Evolutionary conservation across 2,329 filamentous ascomycete species (phyloP), one percentile per base, ranked within the genome.

Genomic region (Monosporascus sp.): DNA sequence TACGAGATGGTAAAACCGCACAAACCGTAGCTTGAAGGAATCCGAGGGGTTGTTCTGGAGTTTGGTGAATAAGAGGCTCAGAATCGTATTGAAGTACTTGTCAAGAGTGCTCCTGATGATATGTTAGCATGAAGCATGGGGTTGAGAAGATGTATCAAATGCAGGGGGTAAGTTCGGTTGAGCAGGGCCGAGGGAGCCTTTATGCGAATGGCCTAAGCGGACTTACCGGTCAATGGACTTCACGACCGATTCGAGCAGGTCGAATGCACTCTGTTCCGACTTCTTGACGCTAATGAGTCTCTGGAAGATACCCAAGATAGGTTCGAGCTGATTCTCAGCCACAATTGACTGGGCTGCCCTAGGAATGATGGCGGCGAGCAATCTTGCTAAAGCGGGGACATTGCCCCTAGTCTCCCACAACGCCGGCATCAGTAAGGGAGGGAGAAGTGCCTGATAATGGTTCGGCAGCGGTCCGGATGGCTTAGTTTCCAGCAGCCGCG

Each of bases 321-420:
- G 85, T 67, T 95, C 90, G 41, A 97, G 71, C 70, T 97, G 90
- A 62, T 92, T 88, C 65, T 88, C 86, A 24, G 83, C 80, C 18
- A 89, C 75, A 61, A 99, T 91, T 44, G 84, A 80, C 53, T 85
- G 76, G 3, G 86, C 80, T 25, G 87, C 88, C 60, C 89, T 87
- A 17, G 89, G 86, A 60, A 97, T 87, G 61, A 97, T 88, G 17
- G 90, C 88, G 11, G 87, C 85, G 47, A 99, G 75, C 48, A 99
- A 79, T 54, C 94, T 86, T 27, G 91, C 88, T 61, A 96, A 83
- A 4, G 92, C 94, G 6, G 95, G 95, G 2, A 97, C 87, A 64
- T 97, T 99, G 64, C 94, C 94, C 66, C 88, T 86, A 5, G 87
- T 89, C 60, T 97, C 91, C 94, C 95, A 99, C 59, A 95, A 80